phyloP scores from a whole-genome alignment of 441 rosid genomes.

The Populus hybrid region DNA sequence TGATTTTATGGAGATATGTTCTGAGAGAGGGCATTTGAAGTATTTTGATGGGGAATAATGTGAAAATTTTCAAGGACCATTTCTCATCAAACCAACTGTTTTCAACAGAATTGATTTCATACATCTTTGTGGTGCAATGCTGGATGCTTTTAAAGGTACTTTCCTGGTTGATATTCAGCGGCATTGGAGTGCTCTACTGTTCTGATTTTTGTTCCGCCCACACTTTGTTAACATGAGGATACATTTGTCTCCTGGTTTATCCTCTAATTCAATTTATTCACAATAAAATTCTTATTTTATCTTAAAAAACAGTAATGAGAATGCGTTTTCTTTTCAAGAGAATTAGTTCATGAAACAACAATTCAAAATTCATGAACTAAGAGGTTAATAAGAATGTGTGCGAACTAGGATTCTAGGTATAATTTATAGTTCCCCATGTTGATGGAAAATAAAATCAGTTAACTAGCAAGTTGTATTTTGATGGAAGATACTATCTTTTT shows the following conservation, averaged over 20 bases:
- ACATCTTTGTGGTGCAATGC: neutral
- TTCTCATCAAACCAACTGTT: neutral
- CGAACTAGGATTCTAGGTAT: neutral
- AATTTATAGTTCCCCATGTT: neutral
- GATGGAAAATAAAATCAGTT: neutral
- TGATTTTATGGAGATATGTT: neutral
- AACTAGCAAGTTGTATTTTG: neutral
- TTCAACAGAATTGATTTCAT: neutral
- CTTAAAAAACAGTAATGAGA: neutral
- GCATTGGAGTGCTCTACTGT: neutral
- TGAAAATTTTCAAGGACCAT: neutral
- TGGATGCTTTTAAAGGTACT: neutral
- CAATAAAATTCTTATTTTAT: neutral
- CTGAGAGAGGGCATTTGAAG: neutral
- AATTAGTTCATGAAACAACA: neutral
- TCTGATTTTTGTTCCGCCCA: neutral
- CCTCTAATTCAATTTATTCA: neutral
- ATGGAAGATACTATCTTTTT: neutral
- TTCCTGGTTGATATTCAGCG: neutral
- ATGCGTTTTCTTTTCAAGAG: neutral
- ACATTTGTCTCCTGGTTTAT: neutral
- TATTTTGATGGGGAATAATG: neutral
- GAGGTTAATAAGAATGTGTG: neutral
- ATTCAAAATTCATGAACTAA: neutral
- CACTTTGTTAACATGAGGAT: neutral